These are phyloP conservation scores for Boletales sp. DNA, from an alignment of 768 basidiomycete species.

Conservation along the genomic window DNA sequence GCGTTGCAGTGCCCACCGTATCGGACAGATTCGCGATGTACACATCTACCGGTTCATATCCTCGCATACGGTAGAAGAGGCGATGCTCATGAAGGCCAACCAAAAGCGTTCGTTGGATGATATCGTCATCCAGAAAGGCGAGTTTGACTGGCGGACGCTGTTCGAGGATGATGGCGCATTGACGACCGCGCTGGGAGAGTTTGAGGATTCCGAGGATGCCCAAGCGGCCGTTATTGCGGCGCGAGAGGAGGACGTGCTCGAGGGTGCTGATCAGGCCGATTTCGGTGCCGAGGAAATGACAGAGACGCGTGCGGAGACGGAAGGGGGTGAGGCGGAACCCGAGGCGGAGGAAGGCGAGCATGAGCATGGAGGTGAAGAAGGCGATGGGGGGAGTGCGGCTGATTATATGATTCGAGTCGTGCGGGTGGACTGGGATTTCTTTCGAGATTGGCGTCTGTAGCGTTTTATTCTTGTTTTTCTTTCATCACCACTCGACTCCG, in stretches of 20 bases:
- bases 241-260: slow-evolving; percentile 64
- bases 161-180: slow-evolving; percentile 62
- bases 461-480: not conserved
- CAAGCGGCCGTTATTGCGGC: slow-evolving; percentile 77
- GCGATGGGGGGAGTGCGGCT: slow-evolving; percentile 68
- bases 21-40: slow-evolving; percentile 94
- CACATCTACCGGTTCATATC: slow-evolving; percentile 96
- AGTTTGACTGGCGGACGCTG: slow-evolving; percentile 90
- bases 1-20: slow-evolving; percentile 80
- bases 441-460: slow-evolving; percentile 67
- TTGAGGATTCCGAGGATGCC: slow-evolving; percentile 86
- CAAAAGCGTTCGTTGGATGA: slow-evolving; percentile 91
- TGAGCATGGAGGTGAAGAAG: slow-evolving; percentile 35
- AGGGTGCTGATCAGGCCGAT: slow-evolving; percentile 78
- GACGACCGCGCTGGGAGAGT: slow-evolving; percentile 74
- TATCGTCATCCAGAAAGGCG: slow-evolving; percentile 89
- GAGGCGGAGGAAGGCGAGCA: slow-evolving; percentile 39
- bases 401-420: slow-evolving; percentile 83
- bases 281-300: slow-evolving; percentile 51
- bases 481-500: not conserved
- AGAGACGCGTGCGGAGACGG: slow-evolving; percentile 27
- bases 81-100: slow-evolving; percentile 95
- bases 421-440: slow-evolving; percentile 60
- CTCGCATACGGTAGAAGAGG: slow-evolving; percentile 89
- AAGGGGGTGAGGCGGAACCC: slow-evolving; percentile 33